phyloP scores from a whole-genome alignment of 306 rosid genomes.

The Rubus idaeus region DNA sequence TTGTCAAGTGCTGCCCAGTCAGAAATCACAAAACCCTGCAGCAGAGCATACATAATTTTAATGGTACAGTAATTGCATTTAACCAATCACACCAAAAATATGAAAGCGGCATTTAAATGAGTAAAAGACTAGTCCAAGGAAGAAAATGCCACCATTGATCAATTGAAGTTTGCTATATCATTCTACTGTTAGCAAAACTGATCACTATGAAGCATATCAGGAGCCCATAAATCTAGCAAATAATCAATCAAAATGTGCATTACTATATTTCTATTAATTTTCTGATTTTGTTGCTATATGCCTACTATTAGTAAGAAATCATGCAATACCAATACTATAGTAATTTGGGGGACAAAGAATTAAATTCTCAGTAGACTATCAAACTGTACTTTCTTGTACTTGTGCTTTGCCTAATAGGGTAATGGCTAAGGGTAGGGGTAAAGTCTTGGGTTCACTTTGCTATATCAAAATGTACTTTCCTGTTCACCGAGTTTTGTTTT shows the following conservation, averaged over 20 bases:
- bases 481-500: background rate
- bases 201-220: background rate
- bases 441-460: background rate
- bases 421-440: background rate
- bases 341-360: background rate
- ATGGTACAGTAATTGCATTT: slow-evolving; percentile 3
- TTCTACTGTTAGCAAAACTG: background rate
- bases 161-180: background rate
- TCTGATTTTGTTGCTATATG: background rate
- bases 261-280: background rate
- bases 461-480: too few species aligned
- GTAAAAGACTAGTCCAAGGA: background rate
- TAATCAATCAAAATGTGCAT: background rate
- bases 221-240: background rate
- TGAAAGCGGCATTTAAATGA: background rate
- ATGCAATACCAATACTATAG: background rate
- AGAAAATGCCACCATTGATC: background rate
- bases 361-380: background rate
- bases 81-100: slow-evolving; percentile 21
- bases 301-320: too few species aligned
- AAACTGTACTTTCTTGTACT: background rate
- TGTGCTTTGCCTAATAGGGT: background rate
- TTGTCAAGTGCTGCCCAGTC: slow-evolving; percentile 81
- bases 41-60: slow-evolving; percentile 13
- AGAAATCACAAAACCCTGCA: slow-evolving; percentile 83